phyloP scores from a whole-genome alignment of 345 rosid species.

The Populus nigra region DNA sequence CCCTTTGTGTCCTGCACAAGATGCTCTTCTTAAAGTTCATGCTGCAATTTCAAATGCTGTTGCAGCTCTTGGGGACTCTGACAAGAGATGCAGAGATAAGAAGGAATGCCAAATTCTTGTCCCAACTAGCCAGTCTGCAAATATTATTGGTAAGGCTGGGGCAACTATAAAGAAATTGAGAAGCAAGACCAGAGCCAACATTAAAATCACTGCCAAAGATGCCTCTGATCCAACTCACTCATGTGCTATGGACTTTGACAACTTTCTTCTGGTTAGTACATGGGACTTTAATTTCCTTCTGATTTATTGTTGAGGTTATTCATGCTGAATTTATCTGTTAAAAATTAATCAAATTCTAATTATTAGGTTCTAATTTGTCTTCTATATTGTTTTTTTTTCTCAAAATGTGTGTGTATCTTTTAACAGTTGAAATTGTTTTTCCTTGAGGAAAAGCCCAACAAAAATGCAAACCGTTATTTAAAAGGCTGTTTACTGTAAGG shows the following conservation, averaged over 20 bases:
- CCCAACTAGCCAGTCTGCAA: conserved; percentile 92
- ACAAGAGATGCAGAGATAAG: conserved; percentile 49
- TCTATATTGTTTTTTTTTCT: neutral
- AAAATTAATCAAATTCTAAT: neutral
- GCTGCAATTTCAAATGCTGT: conserved; percentile 59
- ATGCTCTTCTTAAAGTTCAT: conserved; percentile 81
- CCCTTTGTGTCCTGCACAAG: conserved; percentile 85
- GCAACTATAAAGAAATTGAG: conserved; percentile 73
- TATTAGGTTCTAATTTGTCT: neutral
- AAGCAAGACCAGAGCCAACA: conserved; percentile 58
- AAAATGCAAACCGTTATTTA: neutral
- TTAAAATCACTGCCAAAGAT: conserved; percentile 77
- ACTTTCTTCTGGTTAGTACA: conserved; percentile 66
- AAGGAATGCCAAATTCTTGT: conserved; percentile 86
- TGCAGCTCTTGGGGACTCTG: conserved; percentile 46
- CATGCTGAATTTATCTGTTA: neutral
- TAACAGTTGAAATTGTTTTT: neutral
- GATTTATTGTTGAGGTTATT: neutral
- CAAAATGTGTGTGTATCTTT: neutral
- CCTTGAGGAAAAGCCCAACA: neutral
- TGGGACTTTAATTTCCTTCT: neutral
- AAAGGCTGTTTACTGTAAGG: neutral
- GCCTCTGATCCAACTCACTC: conserved; percentile 73
- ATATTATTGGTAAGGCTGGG: conserved; percentile 88
- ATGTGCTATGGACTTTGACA: conserved; percentile 94